Evolutionary conservation across 305 asterid genomes (phyloP).

Genomic region (Fraxinus nigra): DNA sequence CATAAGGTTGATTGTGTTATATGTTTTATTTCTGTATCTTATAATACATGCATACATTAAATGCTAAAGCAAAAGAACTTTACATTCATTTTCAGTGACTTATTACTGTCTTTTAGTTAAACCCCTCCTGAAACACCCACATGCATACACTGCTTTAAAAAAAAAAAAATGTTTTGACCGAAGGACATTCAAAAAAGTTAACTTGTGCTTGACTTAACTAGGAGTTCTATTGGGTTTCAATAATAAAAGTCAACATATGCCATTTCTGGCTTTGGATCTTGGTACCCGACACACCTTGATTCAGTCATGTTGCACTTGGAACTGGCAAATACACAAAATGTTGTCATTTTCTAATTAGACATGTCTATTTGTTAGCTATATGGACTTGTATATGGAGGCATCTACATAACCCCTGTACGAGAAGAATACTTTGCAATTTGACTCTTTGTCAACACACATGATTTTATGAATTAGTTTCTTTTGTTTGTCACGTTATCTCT

Average conservation of each 20-base stretch:
- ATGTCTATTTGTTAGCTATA: neutral
- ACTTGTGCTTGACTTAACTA: neutral
- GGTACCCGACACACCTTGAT: neutral
- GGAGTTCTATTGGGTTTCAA: neutral
- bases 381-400: neutral
- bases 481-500: neutral
- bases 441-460: neutral
- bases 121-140: neutral
- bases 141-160: neutral
- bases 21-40: conserved; percentile 8
- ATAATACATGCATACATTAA: neutral
- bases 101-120: neutral
- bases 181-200: neutral
- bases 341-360: neutral
- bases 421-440: neutral
- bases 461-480: neutral
- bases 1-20: conserved; percentile 46
- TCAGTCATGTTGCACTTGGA: neutral
- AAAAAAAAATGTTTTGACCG: neutral
- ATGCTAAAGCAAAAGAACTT: neutral
- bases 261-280: neutral
- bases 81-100: neutral
- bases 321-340: neutral
- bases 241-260: neutral
- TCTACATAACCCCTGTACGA: neutral